These are phyloP conservation scores for Aspergillus oerlinghausenensis DNA, from an alignment of 2,329 filamentous ascomycete species.

Conservation along the genomic window DNA sequence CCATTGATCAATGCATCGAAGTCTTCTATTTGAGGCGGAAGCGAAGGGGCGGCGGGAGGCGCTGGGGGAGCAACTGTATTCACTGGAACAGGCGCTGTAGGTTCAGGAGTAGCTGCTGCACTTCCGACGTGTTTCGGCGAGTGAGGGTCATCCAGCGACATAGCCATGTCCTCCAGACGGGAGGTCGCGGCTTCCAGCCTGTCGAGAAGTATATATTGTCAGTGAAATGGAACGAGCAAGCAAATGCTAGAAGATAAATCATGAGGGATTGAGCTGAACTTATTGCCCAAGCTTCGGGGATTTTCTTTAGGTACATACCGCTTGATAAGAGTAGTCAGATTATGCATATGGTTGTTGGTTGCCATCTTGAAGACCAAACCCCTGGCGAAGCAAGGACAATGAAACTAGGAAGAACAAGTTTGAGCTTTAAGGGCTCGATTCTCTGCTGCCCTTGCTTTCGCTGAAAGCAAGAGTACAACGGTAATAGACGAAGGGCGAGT, in stretches of 20 bases:
- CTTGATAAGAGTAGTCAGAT: slow-evolving; percentile 95
- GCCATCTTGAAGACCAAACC: slow-evolving; percentile 52
- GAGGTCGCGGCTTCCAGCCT: slow-evolving; percentile 97
- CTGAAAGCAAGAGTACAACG: neutral
- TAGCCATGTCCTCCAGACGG: slow-evolving; percentile 91
- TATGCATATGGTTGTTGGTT: slow-evolving; percentile 78
- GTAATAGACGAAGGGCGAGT: neutral
- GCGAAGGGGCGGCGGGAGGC: slow-evolving; percentile 51
- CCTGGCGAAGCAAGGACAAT: slow-evolving; percentile 11
- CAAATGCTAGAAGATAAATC: neutral
- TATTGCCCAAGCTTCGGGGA: neutral
- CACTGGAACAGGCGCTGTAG: slow-evolving; percentile 21
- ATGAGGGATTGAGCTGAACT: neutral
- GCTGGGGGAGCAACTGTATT: slow-evolving; percentile 39
- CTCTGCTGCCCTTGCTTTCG: neutral
- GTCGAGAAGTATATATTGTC: slow-evolving; percentile 45
- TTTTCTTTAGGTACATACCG: slow-evolving; percentile 56
- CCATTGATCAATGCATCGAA: slow-evolving; percentile 75
- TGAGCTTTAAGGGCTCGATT: slow-evolving; percentile 28
- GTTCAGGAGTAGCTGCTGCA: slow-evolving; percentile 20
- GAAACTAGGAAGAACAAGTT: neutral
- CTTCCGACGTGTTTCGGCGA: slow-evolving; percentile 32
- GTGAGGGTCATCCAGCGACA: slow-evolving; percentile 56
- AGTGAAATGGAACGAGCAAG: slow-evolving; percentile 12
- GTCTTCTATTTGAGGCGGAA: slow-evolving; percentile 77